Conservation (phyloP, 2,329 filamentous ascomycete species). For the Knoxdaviesia proteae region DNA sequence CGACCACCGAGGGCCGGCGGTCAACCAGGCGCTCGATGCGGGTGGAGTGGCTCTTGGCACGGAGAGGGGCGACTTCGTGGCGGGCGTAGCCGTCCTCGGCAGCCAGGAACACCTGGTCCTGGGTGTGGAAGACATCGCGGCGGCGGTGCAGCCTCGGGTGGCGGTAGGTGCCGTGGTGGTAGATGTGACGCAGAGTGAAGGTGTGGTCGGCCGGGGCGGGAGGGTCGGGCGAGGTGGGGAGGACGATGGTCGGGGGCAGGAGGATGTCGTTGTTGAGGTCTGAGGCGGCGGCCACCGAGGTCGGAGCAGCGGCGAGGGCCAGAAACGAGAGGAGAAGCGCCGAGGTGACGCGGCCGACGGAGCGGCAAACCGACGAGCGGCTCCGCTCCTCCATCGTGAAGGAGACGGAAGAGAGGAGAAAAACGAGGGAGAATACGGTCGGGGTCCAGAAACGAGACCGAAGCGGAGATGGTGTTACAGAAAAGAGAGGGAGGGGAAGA, state of each 20-base stretch:
- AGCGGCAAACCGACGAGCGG: conserved; percentile 19
- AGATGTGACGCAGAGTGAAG: conserved; percentile 68
- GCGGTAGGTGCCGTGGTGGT: conserved; percentile 69
- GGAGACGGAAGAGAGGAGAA: too few species aligned
- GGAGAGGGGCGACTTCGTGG: conserved; percentile 29
- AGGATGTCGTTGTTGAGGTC: conserved; percentile 19
- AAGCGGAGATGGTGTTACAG: too few species aligned
- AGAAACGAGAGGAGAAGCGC: conserved; percentile 46
- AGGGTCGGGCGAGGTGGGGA: conserved; percentile 19
- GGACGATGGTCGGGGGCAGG: conserved; percentile 17
- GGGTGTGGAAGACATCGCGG: conserved; percentile 43
- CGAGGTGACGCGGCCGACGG: conserved; percentile 41
- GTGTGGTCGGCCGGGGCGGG: conserved; percentile 31
- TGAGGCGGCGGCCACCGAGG: conserved; percentile 13
- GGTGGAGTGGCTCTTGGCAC: conserved; percentile 40
- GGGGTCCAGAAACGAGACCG: too few species aligned
- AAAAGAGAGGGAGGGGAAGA: too few species aligned
- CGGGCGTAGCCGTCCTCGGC: conserved; percentile 34
- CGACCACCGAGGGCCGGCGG: conserved; percentile 53
- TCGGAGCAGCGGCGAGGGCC: conserved; percentile 27
- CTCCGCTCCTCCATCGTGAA: too few species aligned
- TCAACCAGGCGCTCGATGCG: conserved; percentile 68
- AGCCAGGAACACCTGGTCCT: conserved; percentile 34
- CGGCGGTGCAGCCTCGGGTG: conserved; percentile 61
- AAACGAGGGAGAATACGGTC: too few species aligned